Conservation (phyloP, 768 basidiomycete species). For the Russula sp. region DNA sequence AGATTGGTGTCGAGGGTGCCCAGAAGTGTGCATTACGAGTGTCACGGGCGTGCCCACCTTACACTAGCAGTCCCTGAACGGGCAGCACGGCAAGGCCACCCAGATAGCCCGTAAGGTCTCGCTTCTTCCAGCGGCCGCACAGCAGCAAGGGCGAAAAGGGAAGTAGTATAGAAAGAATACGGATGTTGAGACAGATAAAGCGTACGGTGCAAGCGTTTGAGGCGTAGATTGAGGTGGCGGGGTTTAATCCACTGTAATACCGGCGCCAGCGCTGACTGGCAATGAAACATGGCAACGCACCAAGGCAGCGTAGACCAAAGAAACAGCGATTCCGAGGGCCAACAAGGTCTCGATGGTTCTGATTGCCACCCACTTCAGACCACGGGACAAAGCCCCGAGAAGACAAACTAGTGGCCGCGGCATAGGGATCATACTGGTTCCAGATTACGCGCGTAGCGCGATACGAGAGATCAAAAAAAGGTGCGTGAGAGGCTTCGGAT, state of each 20-base stretch:
- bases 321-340: conserved; percentile 45
- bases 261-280: too few relatives aligned
- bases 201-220: conserved; percentile 52
- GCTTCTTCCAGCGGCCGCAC: conserved; percentile 33
- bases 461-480: conserved; percentile 34
- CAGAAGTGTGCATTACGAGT: too few relatives aligned
- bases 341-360: conserved; percentile 46
- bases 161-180: conserved; percentile 50
- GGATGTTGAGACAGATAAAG: conserved; percentile 48
- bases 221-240: conserved; percentile 52
- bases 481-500: conserved; percentile 23
- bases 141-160: conserved; percentile 53
- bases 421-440: conserved; percentile 27
- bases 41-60: too few relatives aligned
- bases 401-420: conserved; percentile 38
- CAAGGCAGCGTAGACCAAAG: conserved; percentile 57
- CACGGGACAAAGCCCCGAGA: conserved; percentile 47
- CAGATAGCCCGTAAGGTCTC: conserved; percentile 25
- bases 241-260: conserved; percentile 60
- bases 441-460: neutral
- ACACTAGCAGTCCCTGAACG: conserved; percentile 43
- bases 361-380: conserved; percentile 45
- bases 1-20: too few relatives aligned
- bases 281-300: conserved; percentile 41
- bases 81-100: conserved; percentile 58